phyloP scores from a whole-genome alignment of 208 protist species.

The Vickermania spadyakhi region DNA sequence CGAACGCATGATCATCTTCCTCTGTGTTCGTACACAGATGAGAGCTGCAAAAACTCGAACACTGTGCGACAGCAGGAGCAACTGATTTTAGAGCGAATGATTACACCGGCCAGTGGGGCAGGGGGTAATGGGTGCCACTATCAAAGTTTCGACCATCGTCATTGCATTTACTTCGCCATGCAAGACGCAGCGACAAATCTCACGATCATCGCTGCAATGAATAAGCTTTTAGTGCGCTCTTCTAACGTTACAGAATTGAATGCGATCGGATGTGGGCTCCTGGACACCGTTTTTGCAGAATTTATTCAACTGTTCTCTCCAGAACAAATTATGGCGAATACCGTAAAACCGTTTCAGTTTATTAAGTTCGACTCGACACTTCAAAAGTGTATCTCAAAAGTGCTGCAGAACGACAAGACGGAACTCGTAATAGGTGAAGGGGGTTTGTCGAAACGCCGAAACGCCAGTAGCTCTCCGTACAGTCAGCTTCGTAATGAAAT shows the following conservation, averaged over 20 bases:
- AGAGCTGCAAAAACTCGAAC: slow-evolving; percentile 69
- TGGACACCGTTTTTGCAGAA: slow-evolving; percentile 72
- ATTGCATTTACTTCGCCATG: slow-evolving; percentile 87
- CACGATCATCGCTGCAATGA: slow-evolving; percentile 81
- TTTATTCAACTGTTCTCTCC: slow-evolving; percentile 54
- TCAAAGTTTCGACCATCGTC: slow-evolving; percentile 85
- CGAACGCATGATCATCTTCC: slow-evolving; percentile 76
- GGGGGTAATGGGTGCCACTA: slow-evolving; percentile 68
- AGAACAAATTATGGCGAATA: slow-evolving; percentile 34
- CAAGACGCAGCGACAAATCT: slow-evolving; percentile 78
- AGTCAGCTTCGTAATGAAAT: slow-evolving; percentile 73
- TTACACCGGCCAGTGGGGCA: slow-evolving; percentile 40
- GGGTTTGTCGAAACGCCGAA: slow-evolving; percentile 21
- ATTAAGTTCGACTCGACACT: slow-evolving; percentile 86
- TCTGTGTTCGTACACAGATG: slow-evolving; percentile 77
- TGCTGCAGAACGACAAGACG: slow-evolving; percentile 60
- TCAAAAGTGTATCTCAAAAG: slow-evolving; percentile 49
- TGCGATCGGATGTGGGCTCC: slow-evolving; percentile 68
- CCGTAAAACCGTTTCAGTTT: slow-evolving; percentile 77
- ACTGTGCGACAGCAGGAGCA: slow-evolving; percentile 70
- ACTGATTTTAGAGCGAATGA: slow-evolving; percentile 79
- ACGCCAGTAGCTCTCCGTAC: slow-evolving; percentile 68
- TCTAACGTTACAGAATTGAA: slow-evolving; percentile 57
- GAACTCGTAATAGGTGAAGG: slow-evolving; percentile 32
- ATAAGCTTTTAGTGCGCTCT: slow-evolving; percentile 83